Base-by-base conservation (phyloP, 352 stramenopile genomes). In the Globisporangium echinulatum region DNA sequence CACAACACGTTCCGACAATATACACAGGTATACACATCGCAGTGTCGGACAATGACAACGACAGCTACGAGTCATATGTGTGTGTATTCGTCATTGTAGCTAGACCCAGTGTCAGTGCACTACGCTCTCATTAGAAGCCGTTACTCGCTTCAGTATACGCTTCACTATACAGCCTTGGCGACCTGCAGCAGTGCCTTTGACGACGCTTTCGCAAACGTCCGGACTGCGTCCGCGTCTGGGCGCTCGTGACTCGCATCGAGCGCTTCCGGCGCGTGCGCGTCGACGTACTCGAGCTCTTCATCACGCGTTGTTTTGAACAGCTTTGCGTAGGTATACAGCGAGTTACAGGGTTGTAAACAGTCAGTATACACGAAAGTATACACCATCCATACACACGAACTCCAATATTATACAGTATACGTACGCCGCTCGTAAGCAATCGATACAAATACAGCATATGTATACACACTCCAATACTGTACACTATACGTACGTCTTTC, bases 241-340 rank as follows among this genome's bases (percentile, higher is more conserved):
- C 62, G 63, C 42, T 77, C 65, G 43, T 75, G 70, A 4, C 66
- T 61, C 5, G 38, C 2, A 19, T 77, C 77, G 33, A 80, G 52
- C 13, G 62, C 57, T 44, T 87, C 81, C 4, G 73, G 77, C 15
- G 75, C 79, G 59, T 83, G 68, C 0, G 62, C 64, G 53, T 90
- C 81, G 43, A 91, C 78, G 44, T 87, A 89, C 56, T 77, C 66
- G 56, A 90, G 74, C 63, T 94, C 84, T 54, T 88, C 79, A 54
- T 94, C 81, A 39, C 85, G 77, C 46, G 77, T 53, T 33, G 58
- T 58, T 56, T 91, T 91, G 56, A 94, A 90, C 13, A 92, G 58
- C 82, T 93, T 25, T 25, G 25, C 8, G 43, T 39, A 15, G 14
- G 3, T 17, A 13, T 5, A 59, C 36, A 37, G 25, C 25, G 25